Conservation (phyloP, 2,329 filamentous ascomycete species). For the Trichoderma sp. region DNA sequence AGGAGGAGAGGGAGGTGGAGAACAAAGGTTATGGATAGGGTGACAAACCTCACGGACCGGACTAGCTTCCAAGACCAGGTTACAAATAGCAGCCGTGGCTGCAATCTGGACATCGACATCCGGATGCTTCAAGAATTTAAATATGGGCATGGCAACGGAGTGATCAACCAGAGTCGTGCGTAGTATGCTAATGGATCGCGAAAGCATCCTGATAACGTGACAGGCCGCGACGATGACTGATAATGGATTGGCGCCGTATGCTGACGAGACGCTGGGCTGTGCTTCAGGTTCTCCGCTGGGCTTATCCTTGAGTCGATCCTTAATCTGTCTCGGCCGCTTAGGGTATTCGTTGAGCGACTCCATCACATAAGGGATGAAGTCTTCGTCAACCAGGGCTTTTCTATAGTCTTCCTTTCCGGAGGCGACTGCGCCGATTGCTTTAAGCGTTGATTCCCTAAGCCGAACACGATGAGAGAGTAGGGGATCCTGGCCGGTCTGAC, state of each 20-base stretch:
- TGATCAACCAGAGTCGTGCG: conserved; percentile 86
- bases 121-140: conserved; percentile 68
- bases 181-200: conserved; percentile 78
- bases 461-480: conserved; percentile 66
- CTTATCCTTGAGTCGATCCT: conserved; percentile 42
- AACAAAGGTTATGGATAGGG: neutral
- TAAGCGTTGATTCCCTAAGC: conserved; percentile 71
- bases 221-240: conserved; percentile 82
- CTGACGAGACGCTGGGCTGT: conserved; percentile 33
- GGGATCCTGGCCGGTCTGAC: conserved; percentile 58
- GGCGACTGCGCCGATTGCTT: conserved; percentile 77
- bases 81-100: conserved; percentile 79
- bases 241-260: conserved; percentile 70
- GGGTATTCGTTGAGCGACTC: conserved; percentile 67
- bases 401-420: conserved; percentile 80
- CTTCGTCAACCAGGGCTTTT: conserved; percentile 76
- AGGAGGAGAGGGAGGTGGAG: neutral
- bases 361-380: conserved; percentile 76
- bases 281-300: conserved; percentile 29
- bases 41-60: conserved; percentile 78
- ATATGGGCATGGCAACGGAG: conserved; percentile 73
- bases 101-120: conserved; percentile 80
- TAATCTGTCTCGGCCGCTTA: conserved; percentile 45
- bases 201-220: conserved; percentile 74
- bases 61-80: conserved; percentile 83